Conservation (phyloP, 73 alveolate genomes). For the Blepharisma stoltei region DNA sequence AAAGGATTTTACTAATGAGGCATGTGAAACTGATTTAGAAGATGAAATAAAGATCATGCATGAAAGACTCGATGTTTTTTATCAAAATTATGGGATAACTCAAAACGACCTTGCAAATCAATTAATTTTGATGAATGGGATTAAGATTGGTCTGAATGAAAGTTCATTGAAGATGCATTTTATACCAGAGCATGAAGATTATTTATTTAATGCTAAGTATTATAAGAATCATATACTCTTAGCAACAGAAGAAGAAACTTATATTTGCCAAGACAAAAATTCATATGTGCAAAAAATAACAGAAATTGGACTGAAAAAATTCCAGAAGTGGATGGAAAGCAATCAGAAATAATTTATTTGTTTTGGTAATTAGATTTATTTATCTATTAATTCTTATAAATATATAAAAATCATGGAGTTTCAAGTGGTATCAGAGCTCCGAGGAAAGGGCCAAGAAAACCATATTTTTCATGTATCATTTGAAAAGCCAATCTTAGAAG, state of each 20-base stretch:
- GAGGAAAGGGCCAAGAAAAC: too few relatives aligned
- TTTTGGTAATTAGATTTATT: too few relatives aligned
- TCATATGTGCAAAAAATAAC: background rate
- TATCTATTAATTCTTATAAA: too few relatives aligned
- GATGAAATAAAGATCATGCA: constrained; percentile 3
- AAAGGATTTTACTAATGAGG: background rate
- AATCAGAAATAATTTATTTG: too few relatives aligned
- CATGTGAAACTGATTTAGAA: background rate
- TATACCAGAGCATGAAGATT: constrained; percentile 21
- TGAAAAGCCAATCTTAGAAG: too few relatives aligned
- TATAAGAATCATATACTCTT: constrained; percentile 4
- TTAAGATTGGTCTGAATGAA: background rate
- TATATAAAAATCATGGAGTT: too few relatives aligned
- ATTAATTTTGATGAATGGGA: background rate
- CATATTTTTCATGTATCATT: too few relatives aligned
- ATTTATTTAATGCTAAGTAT: background rate
- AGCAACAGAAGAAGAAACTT: background rate
- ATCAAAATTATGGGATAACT: background rate
- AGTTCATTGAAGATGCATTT: background rate
- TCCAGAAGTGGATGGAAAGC: too few relatives aligned
- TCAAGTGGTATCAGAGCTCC: too few relatives aligned
- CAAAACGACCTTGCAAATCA: background rate
- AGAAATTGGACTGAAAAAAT: background rate
- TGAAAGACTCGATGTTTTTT: background rate
- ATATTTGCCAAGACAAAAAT: constrained; percentile 13